These are phyloP conservation scores for Cladosporium sp. DNA, from an alignment of 2,329 filamentous ascomycete genomes.

Conservation along the genomic window DNA sequence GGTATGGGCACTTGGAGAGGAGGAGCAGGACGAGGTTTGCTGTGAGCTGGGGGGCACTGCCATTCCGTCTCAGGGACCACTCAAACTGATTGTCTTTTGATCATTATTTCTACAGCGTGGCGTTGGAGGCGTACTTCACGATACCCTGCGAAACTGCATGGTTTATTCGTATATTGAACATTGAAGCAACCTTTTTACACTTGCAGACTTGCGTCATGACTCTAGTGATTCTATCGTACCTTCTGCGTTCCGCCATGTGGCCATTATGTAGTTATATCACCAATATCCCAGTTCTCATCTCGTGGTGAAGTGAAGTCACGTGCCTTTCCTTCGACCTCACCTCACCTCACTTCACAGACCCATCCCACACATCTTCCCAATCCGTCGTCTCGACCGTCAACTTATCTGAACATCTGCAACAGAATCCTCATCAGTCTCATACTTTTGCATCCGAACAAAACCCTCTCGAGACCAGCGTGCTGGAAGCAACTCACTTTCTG, in stretches of 20 bases:
- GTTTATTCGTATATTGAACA: no score
- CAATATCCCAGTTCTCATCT: no score
- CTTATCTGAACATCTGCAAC: slow-evolving; percentile 51
- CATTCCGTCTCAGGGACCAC: neutral
- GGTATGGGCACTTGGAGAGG: slow-evolving; percentile 56
- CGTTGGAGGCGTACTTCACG: slow-evolving; percentile 24
- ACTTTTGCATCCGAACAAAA: neutral
- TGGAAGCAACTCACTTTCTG: slow-evolving; percentile 45
- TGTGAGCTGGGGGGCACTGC: neutral
- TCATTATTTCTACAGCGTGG: slow-evolving; percentile 31
- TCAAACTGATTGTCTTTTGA: no score
- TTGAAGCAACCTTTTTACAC: no score
- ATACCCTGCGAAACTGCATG: slow-evolving; percentile 8
- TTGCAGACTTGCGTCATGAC: no score
- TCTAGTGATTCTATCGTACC: no score
- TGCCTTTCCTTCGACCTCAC: slow-evolving; percentile 9
- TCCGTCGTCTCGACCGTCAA: slow-evolving; percentile 58
- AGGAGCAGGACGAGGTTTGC: slow-evolving; percentile 22
- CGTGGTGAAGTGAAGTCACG: no score
- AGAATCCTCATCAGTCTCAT: neutral
- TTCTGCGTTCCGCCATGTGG: no score
- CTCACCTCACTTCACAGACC: slow-evolving; percentile 5
- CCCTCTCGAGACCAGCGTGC: slow-evolving; percentile 16
- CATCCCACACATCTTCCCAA: slow-evolving; percentile 46
- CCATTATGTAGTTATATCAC: no score